Conservation (phyloP, 352 stramenopile genomes). For the Globisporangium lucens region DNA sequence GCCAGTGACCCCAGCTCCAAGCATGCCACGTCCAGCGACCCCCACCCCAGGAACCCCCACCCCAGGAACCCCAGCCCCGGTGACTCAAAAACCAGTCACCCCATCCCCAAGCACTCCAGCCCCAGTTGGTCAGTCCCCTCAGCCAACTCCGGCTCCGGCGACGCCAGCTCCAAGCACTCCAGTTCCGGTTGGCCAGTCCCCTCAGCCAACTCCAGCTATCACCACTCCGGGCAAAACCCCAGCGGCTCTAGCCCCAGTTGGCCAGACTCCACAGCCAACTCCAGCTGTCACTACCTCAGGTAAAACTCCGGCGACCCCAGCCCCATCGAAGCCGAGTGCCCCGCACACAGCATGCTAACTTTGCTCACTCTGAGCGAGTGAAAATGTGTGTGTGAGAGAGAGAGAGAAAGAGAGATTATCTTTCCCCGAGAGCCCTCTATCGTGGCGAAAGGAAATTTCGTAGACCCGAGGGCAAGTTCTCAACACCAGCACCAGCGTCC, state of each 20-base stretch:
- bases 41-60: no score
- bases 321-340: conserved; percentile 2
- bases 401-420: no score
- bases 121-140: not conserved
- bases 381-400: no score
- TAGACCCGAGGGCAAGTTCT: no score
- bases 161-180: not conserved
- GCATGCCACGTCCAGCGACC: no score
- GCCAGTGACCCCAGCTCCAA: no score
- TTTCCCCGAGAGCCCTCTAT: no score
- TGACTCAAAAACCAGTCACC: no score
- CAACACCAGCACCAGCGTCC: no score
- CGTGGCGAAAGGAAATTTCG: no score
- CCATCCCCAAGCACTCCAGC: not conserved
- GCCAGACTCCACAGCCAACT: not conserved
- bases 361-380: no score
- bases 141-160: not conserved
- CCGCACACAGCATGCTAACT: not conserved
- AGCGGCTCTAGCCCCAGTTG: not conserved
- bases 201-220: not conserved
- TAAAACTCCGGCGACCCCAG: not conserved
- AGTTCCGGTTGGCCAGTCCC: conserved; percentile 1
- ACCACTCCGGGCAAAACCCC: not conserved
- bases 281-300: not conserved
- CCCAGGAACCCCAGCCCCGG: not conserved